These are phyloP conservation scores for Fusarium begoniae DNA, from an alignment of 2,329 filamentous ascomycete genomes.

Conservation along the genomic window DNA sequence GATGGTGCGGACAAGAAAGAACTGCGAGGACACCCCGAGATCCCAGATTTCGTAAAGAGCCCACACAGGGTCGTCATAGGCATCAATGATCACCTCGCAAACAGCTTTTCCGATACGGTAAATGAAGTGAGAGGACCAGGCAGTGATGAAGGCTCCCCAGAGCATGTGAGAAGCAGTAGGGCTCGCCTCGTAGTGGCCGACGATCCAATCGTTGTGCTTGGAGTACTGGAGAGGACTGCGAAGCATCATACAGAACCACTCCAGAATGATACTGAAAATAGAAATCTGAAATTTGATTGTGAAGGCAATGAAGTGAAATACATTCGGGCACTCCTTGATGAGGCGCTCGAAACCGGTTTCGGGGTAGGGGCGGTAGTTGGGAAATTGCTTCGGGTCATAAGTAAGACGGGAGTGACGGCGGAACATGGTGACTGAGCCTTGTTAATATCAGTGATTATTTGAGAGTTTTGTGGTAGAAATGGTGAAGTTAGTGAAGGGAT, in stretches of 20 bases:
- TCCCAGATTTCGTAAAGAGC: background rate
- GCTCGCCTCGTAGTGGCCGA: constrained; percentile 8
- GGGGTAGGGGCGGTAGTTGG: constrained; percentile 15
- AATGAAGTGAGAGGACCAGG: constrained; percentile 14
- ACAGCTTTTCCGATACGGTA: background rate
- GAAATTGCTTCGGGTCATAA: constrained; percentile 31
- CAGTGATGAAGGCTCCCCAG: constrained; percentile 19
- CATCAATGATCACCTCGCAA: background rate
- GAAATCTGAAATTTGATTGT: background rate
- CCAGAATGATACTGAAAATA: constrained; percentile 2
- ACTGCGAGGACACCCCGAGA: background rate
- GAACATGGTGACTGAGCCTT: constrained; percentile 6
- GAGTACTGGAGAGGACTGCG: constrained; percentile 1
- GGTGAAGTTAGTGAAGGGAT: background rate
- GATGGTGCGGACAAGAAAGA: background rate
- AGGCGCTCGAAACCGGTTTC: constrained; percentile 6
- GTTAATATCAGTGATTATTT: background rate
- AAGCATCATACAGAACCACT: constrained; percentile 16
- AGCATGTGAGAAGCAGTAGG: background rate
- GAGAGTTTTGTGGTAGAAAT: background rate
- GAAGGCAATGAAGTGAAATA: background rate
- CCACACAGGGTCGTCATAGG: background rate
- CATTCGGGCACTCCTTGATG: background rate
- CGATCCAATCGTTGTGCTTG: constrained; percentile 17
- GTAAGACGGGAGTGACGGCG: background rate